Evolutionary conservation across 2,329 filamentous ascomycete species (phyloP), one percentile per base, ranked within the genome.

Genomic region (Hymenoscyphus repandus): DNA sequence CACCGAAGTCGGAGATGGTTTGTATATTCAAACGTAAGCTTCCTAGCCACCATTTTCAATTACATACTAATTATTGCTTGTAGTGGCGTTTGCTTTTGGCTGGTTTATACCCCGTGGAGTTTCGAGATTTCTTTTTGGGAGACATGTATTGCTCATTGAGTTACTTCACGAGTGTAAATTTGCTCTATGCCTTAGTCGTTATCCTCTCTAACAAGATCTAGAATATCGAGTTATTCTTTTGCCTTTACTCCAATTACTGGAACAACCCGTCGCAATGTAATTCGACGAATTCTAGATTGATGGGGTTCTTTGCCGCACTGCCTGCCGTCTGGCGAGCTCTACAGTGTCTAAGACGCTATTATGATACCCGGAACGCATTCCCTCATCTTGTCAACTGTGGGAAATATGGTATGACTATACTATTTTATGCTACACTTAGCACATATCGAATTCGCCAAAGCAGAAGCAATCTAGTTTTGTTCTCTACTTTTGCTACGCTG

Each of bases 141-240:
- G 93, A 99, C 66, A 96, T 97, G 76, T 96, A 95, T 69, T 97
- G 92, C 69, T 97, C 93, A 2, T 75, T 95, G 50, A 95, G 91
- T 5, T 99, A 99, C 68, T 80, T 86, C 13, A 88, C 89, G 69
- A 86, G 88, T 54, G 88, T 92, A 76, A 73, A 86, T 80, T 6
- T 2, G 22, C 7, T 27, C 4, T 2, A 4, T 3, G 20, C 9
- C n/a, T 2, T 17, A 3, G 11, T 6, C 4, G 7, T 32, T 32
- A n/a, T 9, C 18, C 2, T 36, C 3, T n/a, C 13, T 50, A 32
- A 42, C 45, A 37, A 20, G 9, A 36, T 9, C 37, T 52, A 90
- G 86, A 96, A 97, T 64, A 79, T 96, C 36, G 88, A 90, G 61
- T 74, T 97, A 0, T 96, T 97, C 72, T 96, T 96, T 68, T 99